Percentiles rank a stretch among this genome's conserved stretches.
These are phyloP conservation scores for Russula compacta DNA, from an alignment of 768 basidiomycete genomes.

Conservation along the genomic window DNA sequence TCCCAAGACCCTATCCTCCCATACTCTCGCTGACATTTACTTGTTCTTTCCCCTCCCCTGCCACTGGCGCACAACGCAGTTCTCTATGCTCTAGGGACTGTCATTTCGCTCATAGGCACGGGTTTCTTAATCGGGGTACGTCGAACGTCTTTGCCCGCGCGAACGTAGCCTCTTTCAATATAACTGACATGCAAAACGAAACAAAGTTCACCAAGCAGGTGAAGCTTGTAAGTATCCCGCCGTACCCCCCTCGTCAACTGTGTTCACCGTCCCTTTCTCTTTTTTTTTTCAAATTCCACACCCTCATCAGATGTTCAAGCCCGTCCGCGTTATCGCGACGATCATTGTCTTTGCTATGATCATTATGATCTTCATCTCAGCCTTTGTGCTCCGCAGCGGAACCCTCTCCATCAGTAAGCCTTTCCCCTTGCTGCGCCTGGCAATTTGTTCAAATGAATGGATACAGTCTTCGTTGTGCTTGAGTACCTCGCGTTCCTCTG, in stretches of 20 bases:
- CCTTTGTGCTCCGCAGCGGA: conserved; percentile 65
- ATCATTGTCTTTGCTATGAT: conserved; percentile 72
- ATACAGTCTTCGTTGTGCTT: conserved; percentile 72
- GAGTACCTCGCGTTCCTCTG: conserved; percentile 89
- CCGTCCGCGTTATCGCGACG: conserved; percentile 76
- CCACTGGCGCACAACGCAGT: conserved; percentile 34
- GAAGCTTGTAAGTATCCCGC: conserved; percentile 49
- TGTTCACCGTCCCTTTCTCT: neutral
- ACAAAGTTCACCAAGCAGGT: conserved; percentile 67
- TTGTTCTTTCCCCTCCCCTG: neutral
- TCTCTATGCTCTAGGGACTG: conserved; percentile 72
- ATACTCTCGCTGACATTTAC: neutral
- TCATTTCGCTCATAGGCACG: conserved; percentile 77
- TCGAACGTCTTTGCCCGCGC: conserved; percentile 10
- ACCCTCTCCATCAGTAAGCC: conserved; percentile 59
- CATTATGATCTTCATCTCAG: conserved; percentile 74
- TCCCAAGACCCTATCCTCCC: neutral
- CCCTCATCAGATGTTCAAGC: conserved; percentile 79
- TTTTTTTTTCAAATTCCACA: neutral
- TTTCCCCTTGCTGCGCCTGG: neutral
- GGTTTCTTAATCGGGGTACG: conserved; percentile 87
- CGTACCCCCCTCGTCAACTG: neutral
- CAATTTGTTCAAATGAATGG: neutral
- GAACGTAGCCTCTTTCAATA: neutral
- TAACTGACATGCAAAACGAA: neutral